Evolutionary conservation across 2,329 filamentous ascomycete genomes (phyloP), one percentile per base, ranked within the genome.

Genomic region (Aspergillus ibericus): DNA sequence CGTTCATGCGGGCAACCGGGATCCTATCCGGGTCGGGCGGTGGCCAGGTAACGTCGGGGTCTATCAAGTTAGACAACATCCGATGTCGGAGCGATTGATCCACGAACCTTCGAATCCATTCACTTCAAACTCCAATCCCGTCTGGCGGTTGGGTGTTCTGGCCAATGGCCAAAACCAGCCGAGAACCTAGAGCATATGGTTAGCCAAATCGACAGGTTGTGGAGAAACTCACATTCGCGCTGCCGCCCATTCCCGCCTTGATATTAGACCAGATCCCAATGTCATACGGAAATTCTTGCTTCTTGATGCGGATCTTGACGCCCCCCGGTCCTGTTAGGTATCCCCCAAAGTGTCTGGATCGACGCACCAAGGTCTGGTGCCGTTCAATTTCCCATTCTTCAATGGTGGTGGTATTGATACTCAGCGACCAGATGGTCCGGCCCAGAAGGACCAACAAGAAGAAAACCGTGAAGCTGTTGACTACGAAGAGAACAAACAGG

Each of bases 251-350:
- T 16, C 82, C 82, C 59, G 83, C 82, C 50, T 75, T 80, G 22
- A 87, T 76, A 61, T 88, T 88, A 3, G 74, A 66, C 77, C 80
- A 86, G 53, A 88, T 83, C 5, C 85, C 86, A 53, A 88, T 82
- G 61, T 88, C 86, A 68, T 86, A 88, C 0, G 86, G 86, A 62
- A 87, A 88, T 62, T 88, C 86, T 63, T 88, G 86, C 56, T 80
- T 82, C 52, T 73, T 72, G 47, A 88, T 84, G 12, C 75, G 76
- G 7, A 88, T 66, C 60, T 77, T 77, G 2, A 74, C 72, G 2
- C 86, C 86, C 46, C 86, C 82, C 0, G 85, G 84, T 0, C 80
- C 83, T 35, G 84, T 77, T 0, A 88, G 75, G 59, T 80, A 84
- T 5, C 86, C 86, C 1, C 86, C 85, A 18, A 84, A 78, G 35